phyloP scores from a whole-genome alignment of 352 stramenopile genomes.

The Pythium aquatile region DNA sequence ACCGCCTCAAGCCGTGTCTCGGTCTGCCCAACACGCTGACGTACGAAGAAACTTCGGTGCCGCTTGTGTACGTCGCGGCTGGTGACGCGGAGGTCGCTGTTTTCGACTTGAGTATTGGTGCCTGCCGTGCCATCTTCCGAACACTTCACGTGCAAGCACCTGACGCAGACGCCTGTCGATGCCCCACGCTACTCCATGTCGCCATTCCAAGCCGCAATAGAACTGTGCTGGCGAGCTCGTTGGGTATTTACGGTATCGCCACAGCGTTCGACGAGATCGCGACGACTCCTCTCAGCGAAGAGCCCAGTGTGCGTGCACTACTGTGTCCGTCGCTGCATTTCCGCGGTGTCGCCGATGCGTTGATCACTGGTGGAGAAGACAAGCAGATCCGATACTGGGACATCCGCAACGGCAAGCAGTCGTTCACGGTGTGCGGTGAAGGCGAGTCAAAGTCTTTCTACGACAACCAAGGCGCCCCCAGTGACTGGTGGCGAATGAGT shows the following conservation, averaged over 20 bases:
- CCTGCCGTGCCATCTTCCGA: conserved; percentile 91
- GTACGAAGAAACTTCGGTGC: conserved; percentile 74
- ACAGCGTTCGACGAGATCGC: conserved; percentile 85
- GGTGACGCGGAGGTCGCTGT: conserved; percentile 92
- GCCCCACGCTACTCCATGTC: conserved; percentile 71
- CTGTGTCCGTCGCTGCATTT: conserved; percentile 88
- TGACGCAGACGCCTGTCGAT: conserved; percentile 73
- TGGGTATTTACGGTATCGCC: conserved; percentile 79
- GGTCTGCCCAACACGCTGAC: conserved; percentile 76
- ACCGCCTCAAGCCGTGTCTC: conserved; percentile 83
- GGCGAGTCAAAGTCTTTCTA: conserved; percentile 85
- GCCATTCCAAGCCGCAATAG: conserved; percentile 72
- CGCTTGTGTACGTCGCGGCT: conserved; percentile 93
- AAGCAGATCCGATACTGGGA: conserved; percentile 97
- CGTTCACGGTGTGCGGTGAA: conserved; percentile 91
- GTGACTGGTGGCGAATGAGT: conserved; percentile 85
- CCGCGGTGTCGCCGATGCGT: conserved; percentile 67
- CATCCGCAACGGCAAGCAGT: conserved; percentile 91
- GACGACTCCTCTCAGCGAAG: conserved; percentile 63
- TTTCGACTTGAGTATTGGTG: conserved; percentile 87
- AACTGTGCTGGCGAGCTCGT: conserved; percentile 69
- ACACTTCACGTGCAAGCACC: conserved; percentile 77
- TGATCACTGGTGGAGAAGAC: conserved; percentile 95
- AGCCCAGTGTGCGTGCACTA: conserved; percentile 84
- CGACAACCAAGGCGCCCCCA: conserved; percentile 73